Base-by-base conservation (phyloP, 2,329 filamentous ascomycete genomes). In the Trichoderma sp. region DNA sequence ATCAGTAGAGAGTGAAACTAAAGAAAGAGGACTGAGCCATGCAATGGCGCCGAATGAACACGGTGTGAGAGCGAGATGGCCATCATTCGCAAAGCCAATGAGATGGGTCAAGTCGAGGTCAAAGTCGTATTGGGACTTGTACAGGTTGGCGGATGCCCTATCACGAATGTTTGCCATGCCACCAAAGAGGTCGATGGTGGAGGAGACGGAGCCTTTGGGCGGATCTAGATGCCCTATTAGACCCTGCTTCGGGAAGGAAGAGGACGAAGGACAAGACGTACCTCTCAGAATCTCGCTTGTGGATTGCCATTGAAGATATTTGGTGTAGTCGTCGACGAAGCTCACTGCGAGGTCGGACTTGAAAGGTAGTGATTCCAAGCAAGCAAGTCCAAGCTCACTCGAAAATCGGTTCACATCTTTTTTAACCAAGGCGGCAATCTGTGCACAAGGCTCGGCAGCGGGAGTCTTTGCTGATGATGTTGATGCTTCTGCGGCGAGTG, bases 1-100 rank as follows among this genome's bases (percentile, higher is more conserved):
- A 38, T 85, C 83, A 33, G 79, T 59, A 2, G 76, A 78, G 14
- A 78, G 38, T 14, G 77, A 77, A 16, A 53, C 60, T 21, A 77
- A 41, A 4, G 27, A 12, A 56, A 21, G 18, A 9, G 29, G 14
- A 7, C 33, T 67, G 8, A 11, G 1, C 14, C 75, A 76, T 1
- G 2, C 3, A 16, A 78, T 64, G 16, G 69, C 33, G 41, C 41
- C 16, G 4, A 75, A 14, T 16, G 76, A 67, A 41, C 76, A 77
- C 29, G 65, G 56, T 1, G 3, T 3, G 24, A 77, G 4, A 7
- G 1, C 4, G 14, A 78, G 72, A 68, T 74, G 77, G 7, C 59
- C 53, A 16, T 78, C 77, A 16, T 75, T 77, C 6, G 76, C 71
- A 16, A 72, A 71, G 21, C 27, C 33, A 24, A 76, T 11, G 21